Evolutionary conservation across 257 asterid species (phyloP).

Genomic region (Thymus quinquecostatus): DNA sequence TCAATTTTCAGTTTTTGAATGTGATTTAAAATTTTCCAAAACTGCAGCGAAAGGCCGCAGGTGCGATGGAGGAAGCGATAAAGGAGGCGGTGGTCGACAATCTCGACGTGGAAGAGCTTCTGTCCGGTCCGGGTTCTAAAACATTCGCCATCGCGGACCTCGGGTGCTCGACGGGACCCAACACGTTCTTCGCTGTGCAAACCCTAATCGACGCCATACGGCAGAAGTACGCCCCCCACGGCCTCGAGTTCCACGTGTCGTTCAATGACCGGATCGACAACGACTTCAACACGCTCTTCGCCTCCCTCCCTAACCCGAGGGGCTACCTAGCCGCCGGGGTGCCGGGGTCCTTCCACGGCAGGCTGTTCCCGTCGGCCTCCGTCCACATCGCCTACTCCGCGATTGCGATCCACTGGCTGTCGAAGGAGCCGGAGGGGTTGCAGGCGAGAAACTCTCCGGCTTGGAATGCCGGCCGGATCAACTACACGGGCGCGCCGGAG

Average conservation of each 20-base stretch:
- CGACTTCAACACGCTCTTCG: slow-evolving; percentile 16
- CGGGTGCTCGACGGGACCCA: neutral
- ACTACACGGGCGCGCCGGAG: neutral
- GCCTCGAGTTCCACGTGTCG: neutral
- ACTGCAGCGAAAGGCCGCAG: neutral
- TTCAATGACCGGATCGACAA: neutral
- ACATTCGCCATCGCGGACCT: neutral
- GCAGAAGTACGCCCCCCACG: neutral
- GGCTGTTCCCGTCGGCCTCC: neutral
- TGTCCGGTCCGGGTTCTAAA: neutral
- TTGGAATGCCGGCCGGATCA: neutral
- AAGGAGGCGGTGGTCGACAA: neutral
- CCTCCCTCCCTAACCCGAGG: neutral
- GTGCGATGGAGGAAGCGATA: neutral
- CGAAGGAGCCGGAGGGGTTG: neutral
- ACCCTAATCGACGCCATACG: neutral
- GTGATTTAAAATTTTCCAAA: no score
- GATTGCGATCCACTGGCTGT: neutral
- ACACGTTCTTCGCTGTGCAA: neutral
- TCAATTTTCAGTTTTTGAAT: no score
- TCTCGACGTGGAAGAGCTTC: neutral
- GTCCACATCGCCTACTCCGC: slow-evolving; percentile 1
- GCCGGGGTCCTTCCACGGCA: neutral
- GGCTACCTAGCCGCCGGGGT: neutral
- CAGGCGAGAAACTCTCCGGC: neutral